Evolutionary conservation across 164 flowering plant genomes (phyloP), one percentile per base, ranked within the genome.

Genomic region (Echeveria elegans): DNA sequence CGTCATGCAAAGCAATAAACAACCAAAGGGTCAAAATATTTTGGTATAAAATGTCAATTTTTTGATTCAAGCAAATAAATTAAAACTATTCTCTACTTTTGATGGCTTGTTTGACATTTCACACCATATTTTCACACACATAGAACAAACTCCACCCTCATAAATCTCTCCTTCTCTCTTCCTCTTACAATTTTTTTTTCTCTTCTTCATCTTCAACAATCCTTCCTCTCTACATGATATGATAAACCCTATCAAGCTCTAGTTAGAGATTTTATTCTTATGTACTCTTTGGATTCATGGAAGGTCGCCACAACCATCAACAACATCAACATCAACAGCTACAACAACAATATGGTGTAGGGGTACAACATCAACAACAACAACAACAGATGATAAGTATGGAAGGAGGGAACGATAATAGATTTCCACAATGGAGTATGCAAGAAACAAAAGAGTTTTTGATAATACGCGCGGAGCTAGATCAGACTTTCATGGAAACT

Each of bases 391-490:
- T 62, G 37, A 32, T 31, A 10, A 32, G 65, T 10, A 62, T 36
- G 8, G 41, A 18, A 7, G 41, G 65, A 63, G 66, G 29, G 16
- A 36, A 21, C 7, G 66, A 63, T 21, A 37, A 29, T 41, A 79
- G 94, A 72, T 86, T 89, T 56, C 96, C 97, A 24, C 97, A 89
- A 72, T 92, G 97, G 97, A 86, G 89, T 66, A 66, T 82, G 48
- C 85, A 85, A 48, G 97, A 92, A 56, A 89, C 97, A 2, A 80
- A 84, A 67, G 92, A 89, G 82, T 84, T 92, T 47, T 61, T 92
- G 70, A 60, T 72, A 72, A 83, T 86, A 29, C 71, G 97, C 40
- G 82, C 92, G 1, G 92, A 89, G 79, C 72, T 89, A 12, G 97
- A 92, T 69, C 90, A 59, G 34, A 84, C 78, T 36, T 92, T 92